Percentiles rank a stretch among this genome's conserved stretches.
Conservation (phyloP, 108 stramenopile genomes). For the Parmales sp. region DNA sequence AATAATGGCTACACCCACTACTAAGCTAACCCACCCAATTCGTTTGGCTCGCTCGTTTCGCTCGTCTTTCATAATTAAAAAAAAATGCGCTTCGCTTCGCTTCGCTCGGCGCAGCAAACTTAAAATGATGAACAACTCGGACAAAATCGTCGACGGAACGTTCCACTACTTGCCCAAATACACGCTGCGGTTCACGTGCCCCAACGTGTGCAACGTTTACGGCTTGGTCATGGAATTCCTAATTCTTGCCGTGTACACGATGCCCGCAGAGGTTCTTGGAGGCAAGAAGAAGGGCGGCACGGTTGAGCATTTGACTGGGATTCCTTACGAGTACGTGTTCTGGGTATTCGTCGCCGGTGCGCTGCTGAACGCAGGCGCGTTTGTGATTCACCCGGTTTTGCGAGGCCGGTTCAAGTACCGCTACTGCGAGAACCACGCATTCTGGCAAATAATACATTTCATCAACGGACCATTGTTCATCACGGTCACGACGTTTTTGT, state of each 20-base stretch:
- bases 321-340: constrained; percentile 7
- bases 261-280: constrained; percentile 7
- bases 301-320: background rate
- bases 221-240: constrained; percentile 9
- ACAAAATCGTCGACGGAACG: constrained; percentile 4
- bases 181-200: constrained; percentile 8
- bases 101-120: no score
- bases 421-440: constrained; percentile 5
- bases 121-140: no score
- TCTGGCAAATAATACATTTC: constrained; percentile 9
- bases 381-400: constrained; percentile 1
- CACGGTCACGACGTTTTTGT: constrained; percentile 1
- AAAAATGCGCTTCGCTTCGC: no score
- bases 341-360: background rate
- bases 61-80: no score
- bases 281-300: constrained; percentile 1
- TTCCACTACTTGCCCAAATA: constrained; percentile 10
- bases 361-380: background rate
- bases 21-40: no score
- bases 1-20: background rate
- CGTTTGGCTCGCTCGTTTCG: no score
- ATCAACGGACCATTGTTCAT: constrained; percentile 5
- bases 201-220: constrained; percentile 11
- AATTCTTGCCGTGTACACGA: background rate
- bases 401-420: constrained; percentile 2